phyloP scores from a whole-genome alignment of 495 filamentous ascomycete genomes.

The Podospora conica region DNA sequence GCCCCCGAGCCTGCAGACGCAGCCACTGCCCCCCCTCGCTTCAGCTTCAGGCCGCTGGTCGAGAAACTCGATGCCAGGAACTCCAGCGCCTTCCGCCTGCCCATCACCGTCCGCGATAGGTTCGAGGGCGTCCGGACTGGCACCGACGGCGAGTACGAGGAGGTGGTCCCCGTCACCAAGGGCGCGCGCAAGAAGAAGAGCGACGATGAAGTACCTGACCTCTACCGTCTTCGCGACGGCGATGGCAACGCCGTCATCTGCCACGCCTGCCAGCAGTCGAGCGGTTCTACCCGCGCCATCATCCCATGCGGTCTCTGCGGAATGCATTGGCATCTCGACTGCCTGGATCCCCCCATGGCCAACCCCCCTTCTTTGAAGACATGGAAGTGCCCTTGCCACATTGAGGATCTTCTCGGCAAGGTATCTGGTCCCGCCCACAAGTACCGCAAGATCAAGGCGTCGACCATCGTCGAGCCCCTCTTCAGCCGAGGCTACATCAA shows the following conservation, averaged over 20 bases:
- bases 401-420: conserved; percentile 49
- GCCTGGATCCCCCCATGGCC: conserved; percentile 76
- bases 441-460: conserved; percentile 48
- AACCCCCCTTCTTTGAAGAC: conserved; percentile 62
- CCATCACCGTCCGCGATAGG: conserved; percentile 58
- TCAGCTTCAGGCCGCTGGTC: conserved; percentile 54
- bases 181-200: conserved; percentile 46
- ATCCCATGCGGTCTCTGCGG: conserved; percentile 78
- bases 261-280: conserved; percentile 57
- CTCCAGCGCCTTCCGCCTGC: conserved; percentile 67
- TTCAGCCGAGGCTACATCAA: conserved; percentile 59
- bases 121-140: conserved; percentile 70
- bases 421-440: conserved; percentile 44
- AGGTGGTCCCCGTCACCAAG: conserved; percentile 40
- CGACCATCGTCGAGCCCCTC: conserved; percentile 36
- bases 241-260: conserved; percentile 69
- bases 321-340: conserved; percentile 84
- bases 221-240: conserved; percentile 55
- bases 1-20: not conserved
- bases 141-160: conserved; percentile 72
- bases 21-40: conserved; percentile 32
- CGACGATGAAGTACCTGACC: conserved; percentile 58
- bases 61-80: conserved; percentile 55
- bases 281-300: conserved; percentile 53
- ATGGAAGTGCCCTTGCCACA: conserved; percentile 88